phyloP scores from a whole-genome alignment of 2,329 filamentous ascomycete species.

The Neofusicoccum umdonicola region DNA sequence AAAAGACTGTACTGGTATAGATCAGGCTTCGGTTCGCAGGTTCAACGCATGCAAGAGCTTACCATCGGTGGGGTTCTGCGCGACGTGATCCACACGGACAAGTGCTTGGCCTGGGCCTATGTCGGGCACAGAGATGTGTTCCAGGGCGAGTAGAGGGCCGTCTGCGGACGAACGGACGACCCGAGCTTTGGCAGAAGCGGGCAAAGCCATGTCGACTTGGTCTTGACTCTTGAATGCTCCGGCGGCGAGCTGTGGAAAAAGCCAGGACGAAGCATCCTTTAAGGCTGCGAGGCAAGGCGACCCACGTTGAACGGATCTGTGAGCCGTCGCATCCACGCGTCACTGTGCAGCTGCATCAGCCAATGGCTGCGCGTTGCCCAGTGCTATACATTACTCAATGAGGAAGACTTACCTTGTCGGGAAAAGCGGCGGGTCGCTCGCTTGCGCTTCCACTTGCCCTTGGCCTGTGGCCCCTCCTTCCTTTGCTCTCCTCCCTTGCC shows the following conservation, averaged over 20 bases:
- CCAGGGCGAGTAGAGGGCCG: neutral
- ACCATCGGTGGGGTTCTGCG: slow-evolving; percentile 27
- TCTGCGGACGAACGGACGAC: neutral
- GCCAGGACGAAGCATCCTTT: too few species aligned
- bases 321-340: too few species aligned
- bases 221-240: too few species aligned
- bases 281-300: too few species aligned
- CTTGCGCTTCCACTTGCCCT: neutral
- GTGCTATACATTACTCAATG: neutral
- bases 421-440: neutral
- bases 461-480: neutral
- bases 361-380: neutral
- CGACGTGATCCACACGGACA: slow-evolving; percentile 21
- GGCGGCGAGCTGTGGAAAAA: too few species aligned
- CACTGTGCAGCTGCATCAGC: too few species aligned
- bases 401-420: neutral
- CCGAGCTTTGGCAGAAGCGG: neutral
- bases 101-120: slow-evolving; percentile 17
- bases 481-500: neutral
- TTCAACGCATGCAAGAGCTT: neutral
- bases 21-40: neutral
- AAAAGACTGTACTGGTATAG: slow-evolving; percentile 22
- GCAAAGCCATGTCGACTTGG: neutral
- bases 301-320: too few species aligned
- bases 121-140: neutral